phyloP scores from a whole-genome alignment of 2,329 filamentous ascomycete species.

The Orbilia brochopaga region DNA sequence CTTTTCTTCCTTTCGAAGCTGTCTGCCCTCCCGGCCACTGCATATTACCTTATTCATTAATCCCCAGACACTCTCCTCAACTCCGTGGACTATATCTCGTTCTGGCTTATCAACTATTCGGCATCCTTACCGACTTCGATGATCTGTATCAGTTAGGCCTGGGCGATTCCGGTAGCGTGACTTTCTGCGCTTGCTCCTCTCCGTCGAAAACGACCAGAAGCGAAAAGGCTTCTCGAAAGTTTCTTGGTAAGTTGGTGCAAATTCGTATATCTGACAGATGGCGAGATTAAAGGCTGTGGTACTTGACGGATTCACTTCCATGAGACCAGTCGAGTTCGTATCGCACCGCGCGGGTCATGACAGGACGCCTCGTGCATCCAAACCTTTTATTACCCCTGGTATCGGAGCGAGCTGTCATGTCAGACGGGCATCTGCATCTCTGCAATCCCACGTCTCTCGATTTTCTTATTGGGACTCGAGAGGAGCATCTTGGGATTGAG shows the following conservation, averaged over 20 bases:
- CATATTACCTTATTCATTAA: slow-evolving; percentile 49
- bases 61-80: slow-evolving; percentile 44
- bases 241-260: slow-evolving; percentile 25
- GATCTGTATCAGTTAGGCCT: slow-evolving; percentile 41
- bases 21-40: slow-evolving; percentile 39
- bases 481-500: slow-evolving; percentile 15
- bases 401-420: slow-evolving; percentile 42
- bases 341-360: slow-evolving; percentile 25
- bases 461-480: slow-evolving; percentile 11
- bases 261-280: slow-evolving; percentile 20
- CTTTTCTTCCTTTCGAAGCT: slow-evolving; percentile 27
- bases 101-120: slow-evolving; percentile 31
- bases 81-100: slow-evolving; percentile 47
- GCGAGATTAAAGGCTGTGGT: slow-evolving; percentile 5
- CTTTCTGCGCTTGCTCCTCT: slow-evolving; percentile 7
- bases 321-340: not conserved
- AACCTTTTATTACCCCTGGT: slow-evolving; percentile 25
- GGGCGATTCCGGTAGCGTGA: slow-evolving; percentile 47
- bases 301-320: slow-evolving; percentile 9
- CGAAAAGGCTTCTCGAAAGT: slow-evolving; percentile 25
- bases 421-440: slow-evolving; percentile 15
- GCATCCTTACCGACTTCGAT: slow-evolving; percentile 24
- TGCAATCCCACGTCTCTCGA: slow-evolving; percentile 18
- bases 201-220: slow-evolving; percentile 31
- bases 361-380: slow-evolving; percentile 33